phyloP scores from a whole-genome alignment of 1,139 yeast species.

The Yamadazyma sp. region DNA sequence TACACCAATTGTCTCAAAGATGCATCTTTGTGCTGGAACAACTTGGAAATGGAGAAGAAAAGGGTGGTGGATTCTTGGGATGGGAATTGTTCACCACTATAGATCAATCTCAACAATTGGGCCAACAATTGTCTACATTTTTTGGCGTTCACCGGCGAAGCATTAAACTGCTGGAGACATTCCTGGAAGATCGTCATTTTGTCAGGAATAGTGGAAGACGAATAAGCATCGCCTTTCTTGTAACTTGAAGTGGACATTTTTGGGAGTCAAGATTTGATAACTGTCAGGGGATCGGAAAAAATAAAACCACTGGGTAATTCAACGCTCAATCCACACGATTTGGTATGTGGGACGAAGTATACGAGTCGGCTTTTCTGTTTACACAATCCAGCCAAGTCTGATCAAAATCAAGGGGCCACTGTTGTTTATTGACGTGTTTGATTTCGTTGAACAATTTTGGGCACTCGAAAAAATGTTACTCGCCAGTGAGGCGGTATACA shows the following conservation, averaged over 20 bases:
- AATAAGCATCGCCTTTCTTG: constrained; percentile 76
- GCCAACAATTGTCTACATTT: constrained; percentile 81
- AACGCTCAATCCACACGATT: background rate
- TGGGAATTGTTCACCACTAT: constrained; percentile 86
- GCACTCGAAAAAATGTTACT: background rate
- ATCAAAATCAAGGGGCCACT: background rate
- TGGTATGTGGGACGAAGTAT: background rate
- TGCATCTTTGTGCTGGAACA: constrained; percentile 90
- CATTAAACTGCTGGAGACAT: constrained; percentile 89
- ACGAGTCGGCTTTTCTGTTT: background rate
- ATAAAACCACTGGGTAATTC: background rate
- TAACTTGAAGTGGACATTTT: constrained; percentile 67
- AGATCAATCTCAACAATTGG: constrained; percentile 67
- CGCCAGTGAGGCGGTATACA: background rate
- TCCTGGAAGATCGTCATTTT: constrained; percentile 98
- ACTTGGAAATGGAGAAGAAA: constrained; percentile 90
- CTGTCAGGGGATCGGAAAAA: background rate
- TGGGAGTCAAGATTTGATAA: background rate
- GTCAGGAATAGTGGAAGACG: constrained; percentile 66
- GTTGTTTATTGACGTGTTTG: constrained; percentile 14
- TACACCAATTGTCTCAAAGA: constrained; percentile 92
- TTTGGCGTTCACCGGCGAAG: constrained; percentile 85
- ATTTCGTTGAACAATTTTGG: constrained; percentile 12
- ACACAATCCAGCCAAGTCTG: background rate
- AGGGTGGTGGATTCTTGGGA: constrained; percentile 87